These are phyloP conservation scores for Cyberlindnera maclurae DNA, from an alignment of 805 yeast genomes.

Conservation along the genomic window DNA sequence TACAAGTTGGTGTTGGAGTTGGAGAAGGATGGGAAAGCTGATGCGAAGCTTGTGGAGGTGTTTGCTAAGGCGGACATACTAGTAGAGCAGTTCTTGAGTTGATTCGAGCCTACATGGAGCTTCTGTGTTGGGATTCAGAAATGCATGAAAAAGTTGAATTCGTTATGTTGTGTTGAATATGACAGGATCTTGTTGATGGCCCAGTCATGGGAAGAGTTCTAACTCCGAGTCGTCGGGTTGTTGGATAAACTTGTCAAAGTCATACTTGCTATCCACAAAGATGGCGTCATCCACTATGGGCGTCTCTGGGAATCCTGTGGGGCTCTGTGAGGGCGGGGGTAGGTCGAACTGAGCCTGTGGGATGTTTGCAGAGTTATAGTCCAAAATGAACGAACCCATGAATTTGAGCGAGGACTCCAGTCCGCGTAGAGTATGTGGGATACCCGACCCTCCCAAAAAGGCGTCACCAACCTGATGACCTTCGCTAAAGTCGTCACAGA, in stretches of 20 bases:
- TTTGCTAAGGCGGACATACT: constrained; percentile 1
- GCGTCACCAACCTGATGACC: constrained; percentile 77
- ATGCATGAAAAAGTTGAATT: background rate
- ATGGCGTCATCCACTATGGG: background rate
- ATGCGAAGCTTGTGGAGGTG: background rate
- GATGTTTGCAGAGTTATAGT: constrained; percentile 31
- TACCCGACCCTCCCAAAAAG: constrained; percentile 48
- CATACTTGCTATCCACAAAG: constrained; percentile 5
- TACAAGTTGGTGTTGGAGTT: constrained; percentile 1
- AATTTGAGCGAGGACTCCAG: constrained; percentile 41
- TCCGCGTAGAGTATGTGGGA: constrained; percentile 68
- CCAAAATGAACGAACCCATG: constrained; percentile 47
- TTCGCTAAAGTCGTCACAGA: constrained; percentile 79
- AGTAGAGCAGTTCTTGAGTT: background rate
- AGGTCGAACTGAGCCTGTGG: constrained; percentile 20
- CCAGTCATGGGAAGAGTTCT: background rate
- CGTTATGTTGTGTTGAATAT: too few relatives aligned
- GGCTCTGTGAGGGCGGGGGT: constrained; percentile 17
- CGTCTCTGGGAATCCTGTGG: constrained; percentile 9
- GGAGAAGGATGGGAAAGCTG: background rate
- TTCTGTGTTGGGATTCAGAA: too few relatives aligned
- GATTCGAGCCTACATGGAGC: background rate
- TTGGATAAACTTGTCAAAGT: constrained; percentile 12
- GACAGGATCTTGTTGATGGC: background rate
- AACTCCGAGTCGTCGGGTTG: constrained; percentile 9